Conservation (phyloP, 192 early-diverging fungal genomes). For the Coemansia sp. region DNA sequence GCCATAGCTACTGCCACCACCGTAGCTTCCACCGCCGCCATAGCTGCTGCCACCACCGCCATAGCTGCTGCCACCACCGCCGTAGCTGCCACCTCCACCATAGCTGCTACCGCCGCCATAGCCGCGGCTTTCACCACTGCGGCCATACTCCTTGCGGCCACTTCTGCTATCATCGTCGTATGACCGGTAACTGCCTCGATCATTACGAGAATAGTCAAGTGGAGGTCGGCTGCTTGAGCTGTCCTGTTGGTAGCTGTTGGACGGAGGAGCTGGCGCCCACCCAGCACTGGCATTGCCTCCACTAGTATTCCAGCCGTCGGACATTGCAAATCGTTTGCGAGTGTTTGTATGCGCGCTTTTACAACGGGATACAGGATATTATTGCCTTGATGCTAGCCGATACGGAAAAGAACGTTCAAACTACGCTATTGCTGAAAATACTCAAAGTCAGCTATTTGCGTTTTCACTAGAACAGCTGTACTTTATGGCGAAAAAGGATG, state of each 20-base stretch:
- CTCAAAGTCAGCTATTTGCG: too few relatives aligned
- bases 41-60: slow-evolving; percentile 3
- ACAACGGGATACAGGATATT: too few relatives aligned
- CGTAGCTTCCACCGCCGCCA: slow-evolving; percentile 11
- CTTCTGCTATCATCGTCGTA: slow-evolving; percentile 66
- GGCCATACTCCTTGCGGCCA: slow-evolving; percentile 60
- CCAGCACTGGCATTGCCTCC: slow-evolving; percentile 2
- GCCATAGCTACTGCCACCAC: slow-evolving; percentile 16
- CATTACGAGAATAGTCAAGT: slow-evolving; percentile 31
- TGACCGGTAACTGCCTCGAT: slow-evolving; percentile 60
- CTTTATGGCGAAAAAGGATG: too few relatives aligned
- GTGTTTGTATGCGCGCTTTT: background rate
- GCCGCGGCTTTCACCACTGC: slow-evolving; percentile 21
- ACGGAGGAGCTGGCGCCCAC: slow-evolving; percentile 3
- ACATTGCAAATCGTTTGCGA: background rate
- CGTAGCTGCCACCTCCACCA: background rate
- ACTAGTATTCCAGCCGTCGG: slow-evolving; percentile 12
- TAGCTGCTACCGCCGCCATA: slow-evolving; percentile 20
- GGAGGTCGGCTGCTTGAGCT: slow-evolving; percentile 26
- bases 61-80: background rate
- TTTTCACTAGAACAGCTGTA: too few relatives aligned
- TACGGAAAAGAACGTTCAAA: too few relatives aligned
- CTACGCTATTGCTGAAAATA: too few relatives aligned
- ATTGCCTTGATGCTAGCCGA: too few relatives aligned
- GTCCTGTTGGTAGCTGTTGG: background rate